Evolutionary conservation across 176 grass and related monocot genomes (phyloP), one percentile per base, ranked within the genome.

Genomic region (Oryza rufipogon): DNA sequence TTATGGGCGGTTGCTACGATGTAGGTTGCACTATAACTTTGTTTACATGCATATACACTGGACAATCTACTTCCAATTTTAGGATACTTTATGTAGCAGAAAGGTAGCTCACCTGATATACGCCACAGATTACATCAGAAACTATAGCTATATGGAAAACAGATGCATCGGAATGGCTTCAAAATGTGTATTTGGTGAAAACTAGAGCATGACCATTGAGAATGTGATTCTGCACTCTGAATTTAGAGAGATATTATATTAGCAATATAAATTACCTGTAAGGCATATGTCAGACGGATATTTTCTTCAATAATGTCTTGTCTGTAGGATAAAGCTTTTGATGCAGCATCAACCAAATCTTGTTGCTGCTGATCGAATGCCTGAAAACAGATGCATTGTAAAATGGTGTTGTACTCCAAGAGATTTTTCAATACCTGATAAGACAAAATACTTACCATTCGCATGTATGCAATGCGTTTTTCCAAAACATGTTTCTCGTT

Each of bases 261-360:
- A 23, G 48, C 10, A 2, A n/a, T 56, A 16, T 7, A 19, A 48
- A 9, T 80, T 92, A 96, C 96, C 92, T 99, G 96, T 74, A 99
- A 89, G 22, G 93, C 88, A 69, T 99, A 94, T 74, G 96, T 92
- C 17, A 99, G 88, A 68, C 91, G 93, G 32, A 99, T 96, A 80
- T 99, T 96, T 88, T 99, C 96, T 85, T 99, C 96, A 4, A 99
- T 91, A 75, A 99, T 96, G 73, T 94, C 93, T 84, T 99, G 96
- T 78, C 93, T 94, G 76, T 99, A 99, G 56, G 96, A 99, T 84
- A 99, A 90, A 85, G 96, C 96, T 90, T 96, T 94, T 7, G 96
- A 99, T 78, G 96, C 91, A 68, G 96, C 91, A 91, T 95, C 93
- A 75, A 99, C 93, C 83, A 99, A 94, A 84, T 96, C 96, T 79